A percentile compares a stretch with the other conserved stretches of the same genome.
Evolutionary conservation across 2,329 filamentous ascomycete species (phyloP).

Genomic region (Colletotrichum noveboracense): DNA sequence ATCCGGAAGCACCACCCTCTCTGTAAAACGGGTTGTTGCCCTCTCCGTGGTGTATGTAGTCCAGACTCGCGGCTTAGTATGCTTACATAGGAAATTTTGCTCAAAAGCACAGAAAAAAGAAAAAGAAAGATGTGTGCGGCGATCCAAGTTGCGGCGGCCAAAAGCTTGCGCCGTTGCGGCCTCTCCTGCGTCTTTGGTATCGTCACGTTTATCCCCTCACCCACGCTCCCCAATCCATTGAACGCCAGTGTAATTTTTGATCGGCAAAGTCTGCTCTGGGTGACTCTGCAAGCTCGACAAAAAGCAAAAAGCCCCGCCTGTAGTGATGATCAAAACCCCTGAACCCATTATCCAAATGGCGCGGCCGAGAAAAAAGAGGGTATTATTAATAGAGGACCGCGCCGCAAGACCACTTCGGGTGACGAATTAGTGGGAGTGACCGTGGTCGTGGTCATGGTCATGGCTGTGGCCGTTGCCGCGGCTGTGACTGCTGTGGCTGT

Average conservation of each 20-base stretch:
- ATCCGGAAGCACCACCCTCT: not conserved
- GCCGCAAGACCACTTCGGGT: not conserved
- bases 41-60: not conserved
- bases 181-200: not conserved
- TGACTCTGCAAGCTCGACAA: not conserved
- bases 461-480: constrained; percentile 2
- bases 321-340: not conserved
- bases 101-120: not conserved
- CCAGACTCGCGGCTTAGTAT: not conserved
- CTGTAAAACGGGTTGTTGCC: not conserved
- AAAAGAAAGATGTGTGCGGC: not conserved
- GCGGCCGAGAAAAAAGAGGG: not conserved
- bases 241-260: constrained; percentile 2
- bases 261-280: not conserved
- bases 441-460: not conserved
- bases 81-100: not conserved
- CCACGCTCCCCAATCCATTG: not conserved
- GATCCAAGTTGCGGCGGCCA: not conserved
- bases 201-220: not conserved
- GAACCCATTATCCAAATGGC: not conserved
- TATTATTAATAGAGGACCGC: not conserved
- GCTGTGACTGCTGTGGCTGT: constrained; percentile 32
- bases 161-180: not conserved
- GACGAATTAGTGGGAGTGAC: not conserved
- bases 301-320: not conserved